Evolutionary conservation across 768 basidiomycete species (phyloP), one percentile per base, ranked within the genome.

Genomic region (Boletus rufocinnamomeus): DNA sequence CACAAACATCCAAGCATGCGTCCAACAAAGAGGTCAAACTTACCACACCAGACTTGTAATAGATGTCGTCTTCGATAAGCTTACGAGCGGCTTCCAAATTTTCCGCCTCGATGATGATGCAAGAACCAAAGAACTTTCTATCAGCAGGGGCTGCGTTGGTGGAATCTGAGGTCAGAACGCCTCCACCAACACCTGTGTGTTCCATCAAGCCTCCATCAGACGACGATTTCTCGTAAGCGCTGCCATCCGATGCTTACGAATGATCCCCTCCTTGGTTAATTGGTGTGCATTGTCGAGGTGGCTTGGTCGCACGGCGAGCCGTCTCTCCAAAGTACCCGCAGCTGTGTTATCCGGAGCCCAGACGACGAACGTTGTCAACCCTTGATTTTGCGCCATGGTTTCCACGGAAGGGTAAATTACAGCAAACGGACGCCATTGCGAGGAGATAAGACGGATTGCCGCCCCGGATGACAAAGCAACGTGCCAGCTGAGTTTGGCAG

Each of bases 341-440:
- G 85, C 84, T 10, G 81, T 78, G 59, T 79, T 80, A 67, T 91
- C 87, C 2, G 88, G 88, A 2, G 86, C 86, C 63, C 84, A 89
- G 38, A 89, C 80, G 35, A 86, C 66, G 62, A 85, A 86, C 46
- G 67, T 73, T 56, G 52, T 32, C 43, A 62, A 49, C 8, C 41
- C n/a, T 56, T 62, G 52, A 13, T 49, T 50, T 3, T 61, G 57
- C 30, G 70, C 44, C 68, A 72, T 71, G 49, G 30, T 23, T 54
- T n/a, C 38, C 37, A n/a, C 30, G 51, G 32, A 45, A 34, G 8
- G 35, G 28, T 21, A 34, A 21, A 23, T 2, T 30, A 30, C 30
- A 9, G 14, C 16, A 13, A 28, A 16, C 6, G 23, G 30, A 13
- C 1, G 23, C 6, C 28, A 8, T 27, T 32, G 47, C 47, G 17